phyloP scores from a whole-genome alignment of 768 basidiomycete species.

The Mrakia gelida region DNA sequence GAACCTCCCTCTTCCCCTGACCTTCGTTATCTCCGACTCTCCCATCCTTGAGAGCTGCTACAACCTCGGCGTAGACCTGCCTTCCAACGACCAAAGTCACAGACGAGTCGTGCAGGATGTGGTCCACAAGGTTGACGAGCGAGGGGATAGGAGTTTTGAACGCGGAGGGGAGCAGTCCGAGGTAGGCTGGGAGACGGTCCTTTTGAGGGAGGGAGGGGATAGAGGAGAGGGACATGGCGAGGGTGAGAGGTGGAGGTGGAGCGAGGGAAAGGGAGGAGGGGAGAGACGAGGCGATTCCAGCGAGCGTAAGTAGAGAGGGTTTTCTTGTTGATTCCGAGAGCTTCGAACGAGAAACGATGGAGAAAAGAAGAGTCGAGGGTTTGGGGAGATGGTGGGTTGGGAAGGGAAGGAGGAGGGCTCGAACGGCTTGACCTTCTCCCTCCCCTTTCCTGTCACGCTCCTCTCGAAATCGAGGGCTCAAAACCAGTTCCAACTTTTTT shows the following conservation, averaged over 20 bases:
- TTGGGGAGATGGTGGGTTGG: not conserved
- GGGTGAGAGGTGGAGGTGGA: not conserved
- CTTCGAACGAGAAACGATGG: too few species aligned
- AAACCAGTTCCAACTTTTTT: too few species aligned
- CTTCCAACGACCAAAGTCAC: constrained; percentile 26
- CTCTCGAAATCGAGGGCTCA: not conserved
- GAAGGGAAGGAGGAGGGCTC: not conserved
- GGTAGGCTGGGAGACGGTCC: constrained; percentile 74
- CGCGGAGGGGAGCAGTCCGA: constrained; percentile 53
- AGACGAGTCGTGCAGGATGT: constrained; percentile 26
- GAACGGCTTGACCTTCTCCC: not conserved
- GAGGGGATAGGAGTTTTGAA: constrained; percentile 22
- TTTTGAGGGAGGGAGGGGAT: constrained; percentile 53
- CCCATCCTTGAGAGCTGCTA: constrained; percentile 44
- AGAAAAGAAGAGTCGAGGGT: not conserved
- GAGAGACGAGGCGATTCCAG: not conserved
- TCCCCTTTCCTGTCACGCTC: not conserved
- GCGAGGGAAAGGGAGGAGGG: not conserved
- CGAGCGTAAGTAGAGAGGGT: too few species aligned
- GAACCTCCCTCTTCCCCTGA: constrained; percentile 56
- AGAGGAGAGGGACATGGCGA: constrained; percentile 2
- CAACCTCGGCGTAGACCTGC: constrained; percentile 30
- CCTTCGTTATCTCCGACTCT: constrained; percentile 40
- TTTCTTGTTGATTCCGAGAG: too few species aligned
- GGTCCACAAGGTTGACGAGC: constrained; percentile 23